Evolutionary conservation across 345 rosid species (phyloP).

Genomic region (Heritiera littoralis): DNA sequence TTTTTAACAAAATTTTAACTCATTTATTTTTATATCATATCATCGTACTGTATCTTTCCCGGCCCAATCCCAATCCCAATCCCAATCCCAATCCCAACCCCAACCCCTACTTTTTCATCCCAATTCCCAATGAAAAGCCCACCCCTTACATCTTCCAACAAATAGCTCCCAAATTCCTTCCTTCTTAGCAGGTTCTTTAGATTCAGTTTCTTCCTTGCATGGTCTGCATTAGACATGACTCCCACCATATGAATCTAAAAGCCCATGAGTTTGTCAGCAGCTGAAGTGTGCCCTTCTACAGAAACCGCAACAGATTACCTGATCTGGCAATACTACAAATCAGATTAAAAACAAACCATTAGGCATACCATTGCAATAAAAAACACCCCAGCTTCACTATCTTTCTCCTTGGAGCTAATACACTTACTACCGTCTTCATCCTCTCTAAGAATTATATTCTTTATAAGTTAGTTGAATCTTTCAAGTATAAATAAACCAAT

Average conservation of each 20-base stretch:
- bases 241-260: not conserved
- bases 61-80: no score
- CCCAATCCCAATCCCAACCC: no score
- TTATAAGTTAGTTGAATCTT: not conserved
- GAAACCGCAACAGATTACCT: no score
- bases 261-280: not conserved
- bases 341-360: not conserved
- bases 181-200: not conserved
- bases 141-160: no score
- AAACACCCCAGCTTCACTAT: not conserved
- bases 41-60: no score
- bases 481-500: not conserved
- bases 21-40: no score
- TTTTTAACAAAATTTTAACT: no score
- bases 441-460: not conserved
- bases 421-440: not conserved
- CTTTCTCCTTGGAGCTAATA: not conserved
- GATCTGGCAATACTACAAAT: no score
- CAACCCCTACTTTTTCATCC: no score
- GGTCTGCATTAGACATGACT: not conserved
- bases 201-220: not conserved
- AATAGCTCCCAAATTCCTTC: not conserved
- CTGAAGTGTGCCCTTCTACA: not conserved
- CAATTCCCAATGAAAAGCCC: no score
- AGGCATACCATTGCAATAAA: not conserved